These are phyloP conservation scores for Metschnikowia cubensis DNA, from an alignment of 805 yeast species.

Conservation along the genomic window DNA sequence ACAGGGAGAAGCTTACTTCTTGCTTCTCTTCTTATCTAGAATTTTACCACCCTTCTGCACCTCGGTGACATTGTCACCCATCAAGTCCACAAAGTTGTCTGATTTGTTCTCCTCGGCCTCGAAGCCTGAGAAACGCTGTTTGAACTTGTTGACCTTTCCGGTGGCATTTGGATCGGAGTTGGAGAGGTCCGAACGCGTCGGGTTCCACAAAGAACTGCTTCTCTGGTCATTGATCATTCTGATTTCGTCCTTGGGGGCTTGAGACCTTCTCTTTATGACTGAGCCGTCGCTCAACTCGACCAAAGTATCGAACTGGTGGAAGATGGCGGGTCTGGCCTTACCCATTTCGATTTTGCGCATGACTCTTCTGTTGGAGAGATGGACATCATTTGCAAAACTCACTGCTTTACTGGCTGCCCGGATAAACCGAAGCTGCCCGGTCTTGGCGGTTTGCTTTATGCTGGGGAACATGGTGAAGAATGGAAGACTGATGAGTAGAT, in stretches of 20 bases:
- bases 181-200: conserved; percentile 71
- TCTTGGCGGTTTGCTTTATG: background rate
- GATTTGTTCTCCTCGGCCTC: conserved; percentile 22
- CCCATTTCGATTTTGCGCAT: conserved; percentile 68
- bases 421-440: conserved; percentile 10
- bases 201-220: conserved; percentile 85
- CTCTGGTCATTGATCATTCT: conserved; percentile 87
- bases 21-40: conserved; percentile 38
- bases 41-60: conserved; percentile 56
- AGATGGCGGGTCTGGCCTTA: conserved; percentile 89
- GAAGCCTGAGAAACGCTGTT: conserved; percentile 53
- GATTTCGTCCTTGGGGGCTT: conserved; percentile 82
- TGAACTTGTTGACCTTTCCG: conserved; percentile 74
- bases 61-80: conserved; percentile 54
- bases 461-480: background rate
- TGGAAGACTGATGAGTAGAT: background rate
- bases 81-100: conserved; percentile 55
- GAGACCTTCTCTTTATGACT: conserved; percentile 76
- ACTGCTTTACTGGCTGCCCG: conserved; percentile 13
- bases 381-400: conserved; percentile 36
- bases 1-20: conserved; percentile 19
- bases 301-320: conserved; percentile 79
- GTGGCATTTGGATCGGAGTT: conserved; percentile 78
- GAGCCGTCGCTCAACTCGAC: conserved; percentile 96
- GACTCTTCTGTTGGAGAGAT: conserved; percentile 52